phyloP scores from a whole-genome alignment of 2,329 filamentous ascomycete species.

The Colletotrichum sp. region DNA sequence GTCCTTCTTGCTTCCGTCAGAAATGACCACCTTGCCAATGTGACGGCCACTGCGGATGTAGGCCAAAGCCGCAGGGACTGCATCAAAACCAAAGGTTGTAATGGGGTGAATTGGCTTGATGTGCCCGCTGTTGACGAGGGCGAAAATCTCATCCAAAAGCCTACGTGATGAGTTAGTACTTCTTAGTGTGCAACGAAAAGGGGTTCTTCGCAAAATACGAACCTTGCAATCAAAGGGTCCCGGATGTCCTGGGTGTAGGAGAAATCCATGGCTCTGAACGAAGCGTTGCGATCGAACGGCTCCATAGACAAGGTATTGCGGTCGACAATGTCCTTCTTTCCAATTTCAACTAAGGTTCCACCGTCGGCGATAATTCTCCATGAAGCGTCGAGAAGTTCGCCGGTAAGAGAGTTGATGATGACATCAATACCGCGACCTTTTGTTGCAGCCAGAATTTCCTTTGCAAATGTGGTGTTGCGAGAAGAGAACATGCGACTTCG shows the following conservation, averaged over 20 bases:
- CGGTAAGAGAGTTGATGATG: slow-evolving; percentile 37
- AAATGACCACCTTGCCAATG: slow-evolving; percentile 50
- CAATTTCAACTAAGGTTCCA: slow-evolving; percentile 37
- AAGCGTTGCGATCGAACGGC: background rate
- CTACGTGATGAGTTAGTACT: background rate
- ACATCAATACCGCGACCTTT: slow-evolving; percentile 29
- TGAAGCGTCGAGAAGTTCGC: slow-evolving; percentile 23
- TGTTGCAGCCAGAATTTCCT: slow-evolving; percentile 26
- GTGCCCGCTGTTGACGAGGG: background rate
- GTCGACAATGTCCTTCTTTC: slow-evolving; percentile 30
- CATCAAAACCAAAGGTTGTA: background rate
- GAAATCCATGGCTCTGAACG: background rate
- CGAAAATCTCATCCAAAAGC: background rate
- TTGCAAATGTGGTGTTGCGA: slow-evolving; percentile 27
- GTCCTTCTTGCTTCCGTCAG: background rate
- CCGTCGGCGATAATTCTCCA: background rate
- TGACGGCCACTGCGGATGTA: slow-evolving; percentile 48
- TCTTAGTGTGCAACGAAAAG: background rate
- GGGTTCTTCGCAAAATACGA: background rate
- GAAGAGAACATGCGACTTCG: background rate
- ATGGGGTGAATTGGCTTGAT: background rate
- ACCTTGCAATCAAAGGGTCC: background rate
- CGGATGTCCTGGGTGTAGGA: background rate
- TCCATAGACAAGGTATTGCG: slow-evolving; percentile 30
- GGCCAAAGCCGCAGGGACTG: slow-evolving; percentile 38